Evolutionary conservation across 2,329 filamentous ascomycete genomes (phyloP).

Genomic region (Pseudogymnoascus sp.): DNA sequence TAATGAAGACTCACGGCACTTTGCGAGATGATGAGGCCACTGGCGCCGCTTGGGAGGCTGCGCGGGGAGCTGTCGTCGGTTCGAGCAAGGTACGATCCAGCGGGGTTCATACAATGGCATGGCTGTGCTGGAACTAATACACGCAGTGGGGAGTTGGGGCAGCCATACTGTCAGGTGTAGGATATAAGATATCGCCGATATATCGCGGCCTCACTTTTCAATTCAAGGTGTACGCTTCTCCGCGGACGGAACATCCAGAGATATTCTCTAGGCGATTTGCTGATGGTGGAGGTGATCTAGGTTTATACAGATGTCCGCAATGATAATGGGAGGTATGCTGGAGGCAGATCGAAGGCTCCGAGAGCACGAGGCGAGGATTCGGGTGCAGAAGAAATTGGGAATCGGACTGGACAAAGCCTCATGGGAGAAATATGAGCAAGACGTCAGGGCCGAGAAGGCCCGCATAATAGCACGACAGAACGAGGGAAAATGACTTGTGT

Average conservation of each 20-base stretch:
- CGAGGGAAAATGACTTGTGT: not conserved
- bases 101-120: not conserved
- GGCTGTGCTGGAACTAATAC: slow-evolving; percentile 13
- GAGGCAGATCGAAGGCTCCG: slow-evolving; percentile 65
- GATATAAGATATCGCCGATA: slow-evolving; percentile 58
- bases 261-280: not conserved
- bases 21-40: slow-evolving; percentile 60
- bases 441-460: slow-evolving; percentile 27
- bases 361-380: slow-evolving; percentile 57
- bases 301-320: slow-evolving; percentile 77
- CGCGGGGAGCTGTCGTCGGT: slow-evolving; percentile 57
- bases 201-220: slow-evolving; percentile 67
- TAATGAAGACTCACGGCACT: slow-evolving; percentile 47
- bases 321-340: slow-evolving; percentile 71
- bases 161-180: slow-evolving; percentile 53
- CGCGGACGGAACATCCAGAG: slow-evolving; percentile 8
- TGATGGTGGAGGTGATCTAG: slow-evolving; percentile 37
- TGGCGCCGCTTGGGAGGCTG: slow-evolving; percentile 64
- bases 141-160: slow-evolving; percentile 59
- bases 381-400: slow-evolving; percentile 53
- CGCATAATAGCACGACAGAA: slow-evolving; percentile 13
- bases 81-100: slow-evolving; percentile 49
- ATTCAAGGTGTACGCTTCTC: slow-evolving; percentile 61
- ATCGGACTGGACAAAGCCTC: slow-evolving; percentile 54
- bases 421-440: slow-evolving; percentile 61